Evolutionary conservation across 2,329 filamentous ascomycete genomes (phyloP).

Genomic region (Arachnomyces sp.): DNA sequence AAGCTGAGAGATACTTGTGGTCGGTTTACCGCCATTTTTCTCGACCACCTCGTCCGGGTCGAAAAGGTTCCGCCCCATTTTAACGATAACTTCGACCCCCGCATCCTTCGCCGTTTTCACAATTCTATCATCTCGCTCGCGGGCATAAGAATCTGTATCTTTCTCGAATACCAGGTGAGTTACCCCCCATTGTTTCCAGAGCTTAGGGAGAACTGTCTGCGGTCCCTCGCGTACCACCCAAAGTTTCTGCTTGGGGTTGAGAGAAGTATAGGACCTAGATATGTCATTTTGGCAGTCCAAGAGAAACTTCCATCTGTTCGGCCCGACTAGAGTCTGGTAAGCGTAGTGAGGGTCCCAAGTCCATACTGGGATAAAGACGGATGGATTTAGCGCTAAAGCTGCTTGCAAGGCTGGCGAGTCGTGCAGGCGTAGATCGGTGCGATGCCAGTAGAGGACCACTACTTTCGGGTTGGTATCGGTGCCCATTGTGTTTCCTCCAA

Average conservation of each 20-base stretch:
- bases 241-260: constrained; percentile 64
- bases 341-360: too few relatives aligned
- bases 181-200: constrained; percentile 65
- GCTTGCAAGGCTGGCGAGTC: too few relatives aligned
- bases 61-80: constrained; percentile 60
- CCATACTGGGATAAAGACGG: too few relatives aligned
- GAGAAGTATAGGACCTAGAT: too few relatives aligned
- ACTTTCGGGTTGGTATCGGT: too few relatives aligned
- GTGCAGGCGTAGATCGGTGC: too few relatives aligned
- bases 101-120: constrained; percentile 52
- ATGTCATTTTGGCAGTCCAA: too few relatives aligned
- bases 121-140: constrained; percentile 54
- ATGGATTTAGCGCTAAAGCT: too few relatives aligned
- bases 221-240: constrained; percentile 65
- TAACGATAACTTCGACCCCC: constrained; percentile 59
- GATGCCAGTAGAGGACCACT: too few relatives aligned
- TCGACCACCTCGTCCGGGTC: constrained; percentile 62
- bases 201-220: constrained; percentile 60
- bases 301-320: too few relatives aligned
- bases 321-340: too few relatives aligned
- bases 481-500: too few relatives aligned
- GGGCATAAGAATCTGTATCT: constrained; percentile 66
- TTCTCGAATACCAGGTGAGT: constrained; percentile 73
- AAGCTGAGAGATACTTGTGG: constrained; percentile 64
- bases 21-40: constrained; percentile 59